Conservation (phyloP, 257 asterid genomes). For the Marsdenia floribunda region DNA sequence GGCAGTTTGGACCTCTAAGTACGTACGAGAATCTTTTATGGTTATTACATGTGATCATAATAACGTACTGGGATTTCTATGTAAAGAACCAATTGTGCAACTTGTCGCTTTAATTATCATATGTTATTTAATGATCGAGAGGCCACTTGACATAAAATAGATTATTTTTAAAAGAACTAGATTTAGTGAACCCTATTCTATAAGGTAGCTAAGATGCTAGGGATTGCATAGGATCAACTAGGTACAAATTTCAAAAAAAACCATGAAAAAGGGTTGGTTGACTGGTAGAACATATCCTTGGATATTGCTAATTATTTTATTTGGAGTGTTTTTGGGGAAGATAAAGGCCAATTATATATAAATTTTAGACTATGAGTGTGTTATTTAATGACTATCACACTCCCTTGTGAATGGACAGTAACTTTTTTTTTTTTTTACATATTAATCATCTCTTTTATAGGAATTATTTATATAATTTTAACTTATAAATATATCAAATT, state of each 20-base stretch:
- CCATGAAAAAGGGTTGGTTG: neutral
- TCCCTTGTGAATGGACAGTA: too few relatives aligned
- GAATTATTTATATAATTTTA: too few relatives aligned
- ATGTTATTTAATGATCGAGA: neutral
- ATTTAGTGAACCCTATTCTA: constrained; percentile 6
- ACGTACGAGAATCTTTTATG: constrained; percentile 3
- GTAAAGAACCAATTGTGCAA: neutral
- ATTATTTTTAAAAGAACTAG: neutral
- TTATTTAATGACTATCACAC: too few relatives aligned
- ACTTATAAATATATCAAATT: too few relatives aligned
- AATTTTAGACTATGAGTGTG: too few relatives aligned
- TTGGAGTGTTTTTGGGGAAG: too few relatives aligned
- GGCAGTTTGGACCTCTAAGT: neutral
- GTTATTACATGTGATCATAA: neutral
- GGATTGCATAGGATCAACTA: neutral
- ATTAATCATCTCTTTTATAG: too few relatives aligned
- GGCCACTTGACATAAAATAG: neutral
- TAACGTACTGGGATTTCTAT: neutral
- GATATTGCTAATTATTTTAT: neutral
- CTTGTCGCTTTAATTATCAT: neutral
- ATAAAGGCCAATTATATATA: too few relatives aligned
- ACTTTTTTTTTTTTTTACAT: too few relatives aligned
- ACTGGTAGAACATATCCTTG: neutral
- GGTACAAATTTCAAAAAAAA: neutral
- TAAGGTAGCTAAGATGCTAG: neutral